These are phyloP conservation scores for Copromyces sp. DNA, from an alignment of 495 filamentous ascomycete species.

Conservation along the genomic window DNA sequence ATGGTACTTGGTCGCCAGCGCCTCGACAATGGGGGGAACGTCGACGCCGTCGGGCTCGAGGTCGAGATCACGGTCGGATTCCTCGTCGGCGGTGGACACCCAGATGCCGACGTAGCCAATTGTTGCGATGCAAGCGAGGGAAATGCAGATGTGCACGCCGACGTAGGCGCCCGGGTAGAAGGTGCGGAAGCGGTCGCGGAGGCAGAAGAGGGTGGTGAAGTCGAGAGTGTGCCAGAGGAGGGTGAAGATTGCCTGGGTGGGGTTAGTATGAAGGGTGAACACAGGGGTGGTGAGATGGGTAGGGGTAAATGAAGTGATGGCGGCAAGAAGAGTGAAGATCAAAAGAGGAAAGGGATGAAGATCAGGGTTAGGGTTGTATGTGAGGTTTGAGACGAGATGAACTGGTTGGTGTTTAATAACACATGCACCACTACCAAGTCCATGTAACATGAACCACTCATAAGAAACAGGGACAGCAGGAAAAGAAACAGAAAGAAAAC, in stretches of 20 bases:
- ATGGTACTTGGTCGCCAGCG: constrained; percentile 9
- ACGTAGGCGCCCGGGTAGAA: constrained; percentile 31
- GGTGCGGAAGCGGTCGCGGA: constrained; percentile 11
- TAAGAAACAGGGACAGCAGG: background rate
- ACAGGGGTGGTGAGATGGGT: background rate
- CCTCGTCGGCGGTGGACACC: constrained; percentile 11
- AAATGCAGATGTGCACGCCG: constrained; percentile 26
- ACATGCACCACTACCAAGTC: background rate
- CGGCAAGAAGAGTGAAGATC: background rate
- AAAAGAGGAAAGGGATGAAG: background rate
- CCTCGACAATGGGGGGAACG: background rate
- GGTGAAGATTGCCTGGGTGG: constrained; percentile 6
- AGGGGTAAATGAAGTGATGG: background rate
- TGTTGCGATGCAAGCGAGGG: constrained; percentile 19
- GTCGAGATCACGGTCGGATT: background rate
- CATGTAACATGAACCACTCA: background rate
- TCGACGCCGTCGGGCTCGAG: constrained; percentile 4
- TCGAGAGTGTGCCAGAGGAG: constrained; percentile 11
- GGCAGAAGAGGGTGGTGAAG: constrained; percentile 6
- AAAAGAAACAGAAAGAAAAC: background rate
- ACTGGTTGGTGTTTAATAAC: background rate
- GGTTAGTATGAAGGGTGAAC: background rate
- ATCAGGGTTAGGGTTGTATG: background rate
- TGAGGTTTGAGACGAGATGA: background rate
- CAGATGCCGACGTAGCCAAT: constrained; percentile 17